Evolutionary conservation across 805 yeast species (phyloP).

Genomic region (Kluyveromyces aestuarii): DNA sequence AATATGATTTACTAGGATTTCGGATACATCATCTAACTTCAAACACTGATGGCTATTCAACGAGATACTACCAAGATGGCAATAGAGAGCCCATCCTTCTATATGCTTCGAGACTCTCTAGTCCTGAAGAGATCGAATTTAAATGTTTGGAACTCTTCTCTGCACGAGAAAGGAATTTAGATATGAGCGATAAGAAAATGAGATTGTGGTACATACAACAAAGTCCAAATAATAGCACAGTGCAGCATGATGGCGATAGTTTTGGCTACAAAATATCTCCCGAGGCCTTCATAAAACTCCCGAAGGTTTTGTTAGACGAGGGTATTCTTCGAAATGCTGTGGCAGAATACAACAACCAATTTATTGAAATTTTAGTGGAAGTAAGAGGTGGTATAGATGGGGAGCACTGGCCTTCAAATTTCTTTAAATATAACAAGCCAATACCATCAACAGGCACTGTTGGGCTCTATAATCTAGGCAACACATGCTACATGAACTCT

Average conservation of each 20-base stretch:
- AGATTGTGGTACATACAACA: conserved; percentile 21
- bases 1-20: conserved; percentile 30
- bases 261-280: conserved; percentile 20
- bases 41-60: conserved; percentile 3
- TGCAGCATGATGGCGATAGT: conserved; percentile 3
- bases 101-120: conserved; percentile 28
- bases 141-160: conserved; percentile 15
- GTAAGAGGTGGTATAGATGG: conserved; percentile 17
- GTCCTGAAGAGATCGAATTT: conserved; percentile 20
- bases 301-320: conserved; percentile 18
- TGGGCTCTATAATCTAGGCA: conserved; percentile 71
- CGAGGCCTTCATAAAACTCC: conserved; percentile 19
- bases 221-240: conserved; percentile 5
- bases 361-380: conserved; percentile 29
- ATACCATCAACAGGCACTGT: conserved; percentile 39
- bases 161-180: conserved; percentile 13
- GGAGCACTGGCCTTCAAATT: conserved; percentile 32
- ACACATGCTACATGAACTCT: conserved; percentile 91
- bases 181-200: conserved; percentile 8
- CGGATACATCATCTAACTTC: conserved; percentile 27
- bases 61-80: conserved; percentile 5
- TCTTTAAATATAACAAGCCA: conserved; percentile 24
- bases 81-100: conserved; percentile 20
- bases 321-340: conserved; percentile 11
- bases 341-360: conserved; percentile 13